Evolutionary conservation across 225 moss, liverwort and hornwort genomes (phyloP).

Genomic region (Antitrichia curtipendula): DNA sequence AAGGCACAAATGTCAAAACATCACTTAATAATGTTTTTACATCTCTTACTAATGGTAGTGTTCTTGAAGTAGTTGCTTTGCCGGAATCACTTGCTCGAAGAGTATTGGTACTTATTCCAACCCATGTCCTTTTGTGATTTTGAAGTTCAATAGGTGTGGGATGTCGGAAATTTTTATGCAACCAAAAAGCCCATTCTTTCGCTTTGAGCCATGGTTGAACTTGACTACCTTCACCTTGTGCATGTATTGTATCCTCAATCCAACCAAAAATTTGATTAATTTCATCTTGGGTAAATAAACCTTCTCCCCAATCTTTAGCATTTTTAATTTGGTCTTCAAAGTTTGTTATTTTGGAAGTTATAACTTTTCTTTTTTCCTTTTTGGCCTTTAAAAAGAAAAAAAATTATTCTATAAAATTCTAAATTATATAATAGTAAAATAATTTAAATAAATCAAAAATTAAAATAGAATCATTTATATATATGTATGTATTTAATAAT

Average conservation of each 20-base stretch:
- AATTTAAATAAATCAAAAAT: too few relatives aligned
- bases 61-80: background rate
- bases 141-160: slow-evolving; percentile 1
- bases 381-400: background rate
- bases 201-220: slow-evolving; percentile 5
- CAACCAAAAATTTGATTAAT: slow-evolving; percentile 1
- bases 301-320: slow-evolving; percentile 11
- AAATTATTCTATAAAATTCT: background rate
- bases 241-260: slow-evolving; percentile 9
- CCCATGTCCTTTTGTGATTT: slow-evolving; percentile 10
- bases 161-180: slow-evolving; percentile 14
- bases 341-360: background rate
- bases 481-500: background rate
- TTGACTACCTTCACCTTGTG: background rate
- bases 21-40: slow-evolving; percentile 9
- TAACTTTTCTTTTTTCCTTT: background rate
- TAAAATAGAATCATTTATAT: background rate
- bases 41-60: slow-evolving; percentile 9
- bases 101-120: slow-evolving; percentile 22
- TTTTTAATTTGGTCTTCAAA: background rate
- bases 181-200: slow-evolving; percentile 24
- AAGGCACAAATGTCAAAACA: slow-evolving; percentile 32
- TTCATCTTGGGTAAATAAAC: slow-evolving; percentile 19
- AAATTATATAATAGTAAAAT: too few relatives aligned
- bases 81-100: background rate